A percentile compares a stretch with the other conserved stretches of the same genome.
Evolutionary conservation across 768 basidiomycete species (phyloP).

Genomic region (Amanita rimosa): DNA sequence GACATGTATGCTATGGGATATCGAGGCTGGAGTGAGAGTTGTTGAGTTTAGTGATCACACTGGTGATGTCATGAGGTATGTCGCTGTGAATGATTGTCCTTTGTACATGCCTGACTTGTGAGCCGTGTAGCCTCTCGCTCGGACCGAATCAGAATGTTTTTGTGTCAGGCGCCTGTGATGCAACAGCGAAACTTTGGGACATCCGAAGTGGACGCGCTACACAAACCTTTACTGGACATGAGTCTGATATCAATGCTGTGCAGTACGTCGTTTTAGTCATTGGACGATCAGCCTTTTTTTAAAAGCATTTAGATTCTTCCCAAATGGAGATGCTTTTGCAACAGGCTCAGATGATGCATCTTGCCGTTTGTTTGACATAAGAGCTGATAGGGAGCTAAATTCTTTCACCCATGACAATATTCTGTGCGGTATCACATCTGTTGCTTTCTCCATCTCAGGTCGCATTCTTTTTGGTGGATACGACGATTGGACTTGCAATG

Average conservation of each 20-base stretch:
- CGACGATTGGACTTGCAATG: slow-evolving; percentile 99
- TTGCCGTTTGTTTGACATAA: slow-evolving; percentile 94
- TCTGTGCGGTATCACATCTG: slow-evolving; percentile 96
- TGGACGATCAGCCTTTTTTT: slow-evolving; percentile 7
- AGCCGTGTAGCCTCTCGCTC: slow-evolving; percentile 65
- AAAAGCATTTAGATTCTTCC: slow-evolving; percentile 77
- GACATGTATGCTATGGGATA: slow-evolving; percentile 99
- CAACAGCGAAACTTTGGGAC: slow-evolving; percentile 98
- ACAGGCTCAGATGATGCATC: slow-evolving; percentile 99
- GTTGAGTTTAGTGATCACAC: slow-evolving; percentile 99
- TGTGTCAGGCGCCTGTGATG: slow-evolving; percentile 98
- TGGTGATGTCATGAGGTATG: slow-evolving; percentile 98
- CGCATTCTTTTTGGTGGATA: slow-evolving; percentile 97
- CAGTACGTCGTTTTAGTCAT: slow-evolving; percentile 48
- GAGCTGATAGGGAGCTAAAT: slow-evolving; percentile 95
- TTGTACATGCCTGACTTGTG: slow-evolving; percentile 9
- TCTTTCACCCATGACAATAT: slow-evolving; percentile 98
- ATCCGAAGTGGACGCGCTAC: slow-evolving; percentile 96
- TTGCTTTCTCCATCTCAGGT: slow-evolving; percentile 96
- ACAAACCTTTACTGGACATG: slow-evolving; percentile 97
- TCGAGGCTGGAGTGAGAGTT: slow-evolving; percentile 94
- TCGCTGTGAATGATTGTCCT: slow-evolving; percentile 6
- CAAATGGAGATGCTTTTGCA: slow-evolving; percentile 97
- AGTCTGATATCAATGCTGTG: slow-evolving; percentile 98
- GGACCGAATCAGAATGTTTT: slow-evolving; percentile 90